Base-by-base conservation (phyloP, 805 yeast genomes). In the Sugiyamaella boreocaroliniensis region DNA sequence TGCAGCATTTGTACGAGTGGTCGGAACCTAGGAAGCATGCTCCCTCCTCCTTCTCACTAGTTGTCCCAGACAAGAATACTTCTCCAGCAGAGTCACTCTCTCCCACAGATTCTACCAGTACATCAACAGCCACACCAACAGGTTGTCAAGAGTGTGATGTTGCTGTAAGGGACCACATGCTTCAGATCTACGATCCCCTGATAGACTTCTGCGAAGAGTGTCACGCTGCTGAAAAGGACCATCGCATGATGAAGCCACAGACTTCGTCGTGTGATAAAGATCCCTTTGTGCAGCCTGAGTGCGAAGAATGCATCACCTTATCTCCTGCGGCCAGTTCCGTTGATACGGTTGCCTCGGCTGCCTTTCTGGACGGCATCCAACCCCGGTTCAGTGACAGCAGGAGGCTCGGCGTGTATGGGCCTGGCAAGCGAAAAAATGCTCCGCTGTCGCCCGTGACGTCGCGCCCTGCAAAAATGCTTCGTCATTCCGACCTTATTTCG, bases 141-240 rank as follows among this genome's bases (percentile, higher is more conserved):
- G 18, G 43, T 32, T 50, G 53, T 22, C 32, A 22, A 22, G 53
- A 50, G 29, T 50, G 53, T 26, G 48, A 50, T n/a, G 43, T 50
- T 12, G 53, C 53, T 32, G 6, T 45, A 22, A 34, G 18, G 19
- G 53, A 50, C 40, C 53, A 50, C 26, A 26, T 50, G 45, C 40
- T 45, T 41, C 50, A 34, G 34, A 45, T 50, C 14, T 50, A 45
- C 40, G 53, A 50, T 40, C 53, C 53, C 12, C 34, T n/a, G 22
- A 20, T 50, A 8, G 53, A 50, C 15, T 50, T 43, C 26, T 50
- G 53, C 19, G 48, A 45, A 19, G 22, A 40, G 34, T 50, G 53
- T 22, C 40, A 45, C 16, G 49, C 32, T 18, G 53, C 53, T n/a
- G 49, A 50, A 41, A 16, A 29, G 34, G 49, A 50, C n/a, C 53